Evolutionary conservation across 2,329 filamentous ascomycete genomes (phyloP).

Genomic region (Scedosporium boydii): DNA sequence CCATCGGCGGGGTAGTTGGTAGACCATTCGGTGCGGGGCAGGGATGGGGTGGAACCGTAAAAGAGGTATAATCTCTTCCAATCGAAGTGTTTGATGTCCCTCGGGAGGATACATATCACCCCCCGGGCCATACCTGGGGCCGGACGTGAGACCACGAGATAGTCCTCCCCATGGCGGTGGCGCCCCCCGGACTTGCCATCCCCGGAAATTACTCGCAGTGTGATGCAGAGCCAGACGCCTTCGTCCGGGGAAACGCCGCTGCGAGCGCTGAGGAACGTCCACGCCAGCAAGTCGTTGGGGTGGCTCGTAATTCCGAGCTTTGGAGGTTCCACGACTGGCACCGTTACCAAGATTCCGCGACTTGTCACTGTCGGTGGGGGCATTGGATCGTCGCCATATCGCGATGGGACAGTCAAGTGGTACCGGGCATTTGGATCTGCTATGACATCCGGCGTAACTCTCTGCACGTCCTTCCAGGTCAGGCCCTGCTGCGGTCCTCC

Average conservation of each 20-base stretch:
- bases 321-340: background rate
- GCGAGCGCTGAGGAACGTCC: background rate
- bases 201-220: background rate
- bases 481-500: background rate
- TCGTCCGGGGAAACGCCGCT: background rate
- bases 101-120: background rate
- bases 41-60: background rate
- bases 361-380: background rate
- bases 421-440: background rate
- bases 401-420: background rate
- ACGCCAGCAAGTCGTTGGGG: background rate
- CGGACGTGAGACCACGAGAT: background rate
- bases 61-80: background rate
- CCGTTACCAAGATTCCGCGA: background rate
- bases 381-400: background rate
- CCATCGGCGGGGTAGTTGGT: background rate
- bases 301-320: background rate
- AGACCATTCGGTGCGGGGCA: slow-evolving; percentile 1
- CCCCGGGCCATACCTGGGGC: background rate
- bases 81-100: background rate
- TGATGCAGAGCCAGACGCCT: background rate
- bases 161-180: background rate
- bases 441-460: background rate
- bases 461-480: slow-evolving; percentile 3
- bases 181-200: background rate